These are phyloP conservation scores for Penicillium polonicum DNA, from an alignment of 2,329 filamentous ascomycete genomes.

Conservation along the genomic window DNA sequence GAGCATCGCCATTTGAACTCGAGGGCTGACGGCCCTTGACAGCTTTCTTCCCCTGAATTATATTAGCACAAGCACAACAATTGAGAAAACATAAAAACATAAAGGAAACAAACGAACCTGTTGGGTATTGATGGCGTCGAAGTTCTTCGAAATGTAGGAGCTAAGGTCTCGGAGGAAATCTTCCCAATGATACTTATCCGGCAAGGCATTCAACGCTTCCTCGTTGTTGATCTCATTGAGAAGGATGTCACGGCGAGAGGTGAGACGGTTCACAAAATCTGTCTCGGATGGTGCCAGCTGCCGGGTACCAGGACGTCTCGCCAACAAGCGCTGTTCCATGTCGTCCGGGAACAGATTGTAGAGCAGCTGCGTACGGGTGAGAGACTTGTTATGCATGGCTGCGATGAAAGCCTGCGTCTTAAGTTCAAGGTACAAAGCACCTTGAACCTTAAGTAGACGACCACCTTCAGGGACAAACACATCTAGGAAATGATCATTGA, in stretches of 20 bases:
- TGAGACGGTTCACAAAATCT: slow-evolving; percentile 58
- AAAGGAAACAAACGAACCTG: slow-evolving; percentile 36
- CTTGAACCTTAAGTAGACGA: slow-evolving; percentile 59
- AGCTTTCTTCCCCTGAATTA: slow-evolving; percentile 38
- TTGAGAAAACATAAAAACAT: not conserved
- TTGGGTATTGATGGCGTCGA: slow-evolving; percentile 52
- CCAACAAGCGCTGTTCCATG: slow-evolving; percentile 54
- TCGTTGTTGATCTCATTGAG: slow-evolving; percentile 54
- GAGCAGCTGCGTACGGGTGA: slow-evolving; percentile 56
- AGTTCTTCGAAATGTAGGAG: slow-evolving; percentile 58
- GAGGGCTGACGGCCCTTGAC: slow-evolving; percentile 39
- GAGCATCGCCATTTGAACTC: slow-evolving; percentile 38
- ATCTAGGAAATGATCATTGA: slow-evolving; percentile 63
- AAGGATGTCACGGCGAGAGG: slow-evolving; percentile 57
- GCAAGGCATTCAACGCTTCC: slow-evolving; percentile 51
- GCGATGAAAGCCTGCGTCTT: slow-evolving; percentile 68
- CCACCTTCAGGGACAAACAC: slow-evolving; percentile 62
- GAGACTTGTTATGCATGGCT: slow-evolving; percentile 57
- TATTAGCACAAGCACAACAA: slow-evolving; percentile 20
- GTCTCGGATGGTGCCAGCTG: slow-evolving; percentile 58
- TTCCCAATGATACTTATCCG: slow-evolving; percentile 63
- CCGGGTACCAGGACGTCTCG: slow-evolving; percentile 54
- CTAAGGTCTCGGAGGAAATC: slow-evolving; percentile 61
- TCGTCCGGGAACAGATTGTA: slow-evolving; percentile 60
- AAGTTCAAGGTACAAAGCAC: slow-evolving; percentile 60